Evolutionary conservation across 805 yeast genomes (phyloP).

Genomic region (Saccharomycopsis sp.): DNA sequence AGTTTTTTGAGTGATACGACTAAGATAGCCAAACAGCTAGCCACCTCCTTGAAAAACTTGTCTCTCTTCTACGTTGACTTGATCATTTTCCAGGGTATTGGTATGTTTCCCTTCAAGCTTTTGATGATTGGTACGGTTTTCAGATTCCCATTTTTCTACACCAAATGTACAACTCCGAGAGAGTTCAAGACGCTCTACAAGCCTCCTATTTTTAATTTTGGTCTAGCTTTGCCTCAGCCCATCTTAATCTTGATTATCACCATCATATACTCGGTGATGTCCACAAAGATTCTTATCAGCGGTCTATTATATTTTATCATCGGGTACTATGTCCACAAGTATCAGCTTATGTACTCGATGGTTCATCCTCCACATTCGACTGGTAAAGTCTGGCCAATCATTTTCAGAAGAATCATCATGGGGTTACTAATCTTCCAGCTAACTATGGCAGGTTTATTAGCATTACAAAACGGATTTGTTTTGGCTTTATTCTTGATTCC

Average conservation of each 20-base stretch:
- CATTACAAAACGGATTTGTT: conserved; percentile 70
- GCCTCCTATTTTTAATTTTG: conserved; percentile 91
- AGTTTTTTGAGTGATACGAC: conserved; percentile 82
- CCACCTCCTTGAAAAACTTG: conserved; percentile 70
- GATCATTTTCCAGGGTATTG: conserved; percentile 73
- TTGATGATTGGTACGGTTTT: conserved; percentile 72
- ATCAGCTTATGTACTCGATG: conserved; percentile 82
- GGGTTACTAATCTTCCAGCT: conserved; percentile 82
- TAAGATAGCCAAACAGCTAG: conserved; percentile 78
- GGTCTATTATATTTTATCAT: conserved; percentile 78
- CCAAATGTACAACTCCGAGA: conserved; percentile 71
- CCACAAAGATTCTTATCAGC: conserved; percentile 78
- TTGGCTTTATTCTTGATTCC: conserved; percentile 71
- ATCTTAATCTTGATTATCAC: conserved; percentile 78
- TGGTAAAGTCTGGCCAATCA: conserved; percentile 92
- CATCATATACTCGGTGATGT: conserved; percentile 79
- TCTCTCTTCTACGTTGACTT: conserved; percentile 88
- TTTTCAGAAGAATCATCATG: conserved; percentile 71
- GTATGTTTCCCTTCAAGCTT: conserved; percentile 86
- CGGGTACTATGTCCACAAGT: conserved; percentile 86
- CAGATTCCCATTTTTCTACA: conserved; percentile 61
- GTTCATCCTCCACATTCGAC: conserved; percentile 96
- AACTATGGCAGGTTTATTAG: conserved; percentile 88
- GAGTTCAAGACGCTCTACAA: conserved; percentile 68
- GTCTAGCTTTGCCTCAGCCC: conserved; percentile 88